phyloP scores from a whole-genome alignment of 2,329 filamentous ascomycete species.

The Penicillium frequentans region DNA sequence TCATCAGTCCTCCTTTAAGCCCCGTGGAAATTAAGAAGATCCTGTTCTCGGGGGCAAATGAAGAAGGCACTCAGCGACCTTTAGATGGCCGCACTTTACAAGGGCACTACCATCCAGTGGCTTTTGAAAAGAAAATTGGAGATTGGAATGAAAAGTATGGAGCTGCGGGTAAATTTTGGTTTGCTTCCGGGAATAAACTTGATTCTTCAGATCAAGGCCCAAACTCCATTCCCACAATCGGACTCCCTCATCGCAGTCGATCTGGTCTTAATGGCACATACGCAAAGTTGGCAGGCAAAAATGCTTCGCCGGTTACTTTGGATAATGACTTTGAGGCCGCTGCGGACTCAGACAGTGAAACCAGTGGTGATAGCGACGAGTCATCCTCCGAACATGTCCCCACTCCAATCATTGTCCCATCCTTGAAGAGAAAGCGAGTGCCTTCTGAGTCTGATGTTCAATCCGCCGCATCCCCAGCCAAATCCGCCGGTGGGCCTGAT shows the following conservation, averaged over 20 bases:
- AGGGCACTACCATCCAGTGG: constrained; percentile 53
- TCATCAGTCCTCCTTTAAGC: constrained; percentile 43
- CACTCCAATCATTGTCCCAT: constrained; percentile 19
- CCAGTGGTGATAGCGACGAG: constrained; percentile 30
- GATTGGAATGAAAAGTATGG: constrained; percentile 56
- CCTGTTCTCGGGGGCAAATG: constrained; percentile 37
- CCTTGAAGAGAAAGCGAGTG: constrained; percentile 37
- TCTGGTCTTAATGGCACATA: constrained; percentile 2
- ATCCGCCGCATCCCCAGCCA: constrained; percentile 30
- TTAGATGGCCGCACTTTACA: constrained; percentile 29
- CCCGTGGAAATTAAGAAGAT: constrained; percentile 45
- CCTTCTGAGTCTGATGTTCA: constrained; percentile 32
- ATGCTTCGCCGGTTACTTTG: constrained; percentile 4
- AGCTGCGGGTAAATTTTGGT: constrained; percentile 48
- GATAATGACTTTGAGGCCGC: constrained; percentile 16
- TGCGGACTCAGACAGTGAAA: constrained; percentile 29
- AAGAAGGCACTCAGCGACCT: neutral
- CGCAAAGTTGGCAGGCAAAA: constrained; percentile 3
- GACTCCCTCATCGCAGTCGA: constrained; percentile 31
- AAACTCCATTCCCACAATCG: constrained; percentile 39
- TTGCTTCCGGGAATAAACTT: constrained; percentile 19
- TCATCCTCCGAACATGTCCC: constrained; percentile 20
- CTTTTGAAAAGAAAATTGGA: constrained; percentile 51
- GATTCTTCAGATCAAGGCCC: constrained; percentile 7
- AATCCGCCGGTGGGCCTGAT: constrained; percentile 20